phyloP scores from a whole-genome alignment of 768 basidiomycete species.

The Lactifluus pinguis region DNA sequence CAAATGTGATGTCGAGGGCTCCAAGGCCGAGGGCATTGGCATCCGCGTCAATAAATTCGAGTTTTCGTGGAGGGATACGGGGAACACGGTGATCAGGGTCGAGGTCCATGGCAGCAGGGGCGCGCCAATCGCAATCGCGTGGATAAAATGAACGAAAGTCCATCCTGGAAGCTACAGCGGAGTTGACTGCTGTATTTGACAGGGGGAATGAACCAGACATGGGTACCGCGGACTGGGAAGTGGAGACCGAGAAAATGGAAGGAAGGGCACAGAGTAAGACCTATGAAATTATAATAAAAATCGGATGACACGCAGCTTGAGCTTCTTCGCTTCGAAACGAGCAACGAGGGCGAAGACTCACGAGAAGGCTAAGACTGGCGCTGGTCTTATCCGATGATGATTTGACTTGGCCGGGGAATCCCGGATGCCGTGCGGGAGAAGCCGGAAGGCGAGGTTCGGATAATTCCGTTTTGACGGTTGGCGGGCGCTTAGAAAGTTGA shows the following conservation, averaged over 20 bases:
- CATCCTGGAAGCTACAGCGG: slow-evolving; percentile 24
- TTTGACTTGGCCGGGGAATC: slow-evolving; percentile 39
- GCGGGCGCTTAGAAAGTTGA: slow-evolving; percentile 39
- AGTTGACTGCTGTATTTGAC: slow-evolving; percentile 26
- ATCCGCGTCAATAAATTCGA: slow-evolving; percentile 51
- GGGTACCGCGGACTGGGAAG: slow-evolving; percentile 36
- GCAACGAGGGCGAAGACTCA: slow-evolving; percentile 27
- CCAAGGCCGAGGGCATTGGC: slow-evolving; percentile 39
- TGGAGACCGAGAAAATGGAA: slow-evolving; percentile 58
- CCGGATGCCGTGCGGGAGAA: slow-evolving; percentile 27
- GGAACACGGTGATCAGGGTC: slow-evolving; percentile 34
- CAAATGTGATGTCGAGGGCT: slow-evolving; percentile 65
- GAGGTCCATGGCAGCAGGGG: slow-evolving; percentile 37
- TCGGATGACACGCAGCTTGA: slow-evolving; percentile 14
- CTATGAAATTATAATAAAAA: slow-evolving; percentile 29
- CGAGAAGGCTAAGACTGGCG: slow-evolving; percentile 65
- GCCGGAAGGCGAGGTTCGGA: slow-evolving; percentile 43
- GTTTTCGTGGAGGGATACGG: slow-evolving; percentile 33
- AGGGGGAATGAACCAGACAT: slow-evolving; percentile 49
- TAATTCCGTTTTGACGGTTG: slow-evolving; percentile 48
- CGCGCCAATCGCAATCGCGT: slow-evolving; percentile 27
- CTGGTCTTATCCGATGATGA: slow-evolving; percentile 30
- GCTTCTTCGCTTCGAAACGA: slow-evolving; percentile 1
- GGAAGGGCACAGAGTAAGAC: slow-evolving; percentile 73
- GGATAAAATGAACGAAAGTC: slow-evolving; percentile 26